Percentiles rank a stretch among this genome's conserved stretches.
Evolutionary conservation across 164 flowering plant genomes (phyloP).

Genomic region (Paratinospora sagittata): DNA sequence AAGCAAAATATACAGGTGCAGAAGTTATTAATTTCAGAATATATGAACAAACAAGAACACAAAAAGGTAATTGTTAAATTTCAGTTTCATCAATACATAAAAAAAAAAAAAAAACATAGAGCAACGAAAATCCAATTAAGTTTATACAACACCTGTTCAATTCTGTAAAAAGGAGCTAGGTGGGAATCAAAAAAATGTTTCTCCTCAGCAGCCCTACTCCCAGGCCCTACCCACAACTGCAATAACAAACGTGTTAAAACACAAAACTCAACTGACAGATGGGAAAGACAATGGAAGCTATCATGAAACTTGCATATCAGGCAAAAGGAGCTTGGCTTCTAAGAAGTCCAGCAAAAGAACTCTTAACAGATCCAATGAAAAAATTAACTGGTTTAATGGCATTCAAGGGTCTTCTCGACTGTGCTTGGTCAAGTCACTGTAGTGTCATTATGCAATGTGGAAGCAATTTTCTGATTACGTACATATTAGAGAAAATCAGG

Average conservation of each 20-base stretch:
- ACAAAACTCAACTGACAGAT: not conserved
- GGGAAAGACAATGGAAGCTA: not conserved
- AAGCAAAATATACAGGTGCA: not conserved
- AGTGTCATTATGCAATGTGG: not conserved
- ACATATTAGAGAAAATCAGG: not conserved
- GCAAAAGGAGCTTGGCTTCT: no score
- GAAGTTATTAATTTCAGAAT: not conserved
- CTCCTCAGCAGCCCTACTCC: constrained; percentile 92
- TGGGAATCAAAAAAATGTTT: constrained; percentile 87
- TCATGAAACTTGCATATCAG: no score
- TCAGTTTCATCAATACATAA: no score
- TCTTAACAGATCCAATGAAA: no score
- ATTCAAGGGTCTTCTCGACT: no score
- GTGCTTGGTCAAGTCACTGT: not conserved
- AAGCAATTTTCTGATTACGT: not conserved
- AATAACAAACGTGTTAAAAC: constrained; percentile 12
- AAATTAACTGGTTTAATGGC: no score
- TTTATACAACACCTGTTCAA: constrained; percentile 68
- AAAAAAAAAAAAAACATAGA: not conserved
- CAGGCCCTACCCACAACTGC: constrained; percentile 98
- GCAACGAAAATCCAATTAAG: not conserved
- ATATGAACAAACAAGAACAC: not conserved
- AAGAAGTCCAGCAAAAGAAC: no score
- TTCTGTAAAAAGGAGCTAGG: constrained; percentile 94
- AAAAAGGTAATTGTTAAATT: not conserved